These are phyloP conservation scores for Blastobotrys elegans DNA, from an alignment of 1,139 yeast genomes.

Conservation along the genomic window DNA sequence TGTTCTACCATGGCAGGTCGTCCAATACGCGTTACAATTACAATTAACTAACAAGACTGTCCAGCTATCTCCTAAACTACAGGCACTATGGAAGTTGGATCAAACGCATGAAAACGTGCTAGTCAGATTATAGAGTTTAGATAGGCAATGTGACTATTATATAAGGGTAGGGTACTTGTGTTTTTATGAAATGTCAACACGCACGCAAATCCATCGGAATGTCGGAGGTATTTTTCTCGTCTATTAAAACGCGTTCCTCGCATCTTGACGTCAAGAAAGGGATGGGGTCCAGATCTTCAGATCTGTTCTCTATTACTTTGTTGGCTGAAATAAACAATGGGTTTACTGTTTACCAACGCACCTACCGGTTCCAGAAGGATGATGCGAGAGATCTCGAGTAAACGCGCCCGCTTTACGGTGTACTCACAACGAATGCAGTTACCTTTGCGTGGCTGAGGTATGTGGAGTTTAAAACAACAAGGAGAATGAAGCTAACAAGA, in stretches of 20 bases:
- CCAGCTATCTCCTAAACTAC: not conserved
- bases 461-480: too few species aligned
- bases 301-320: too few species aligned
- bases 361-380: too few species aligned
- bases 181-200: not conserved
- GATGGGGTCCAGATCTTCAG: too few species aligned
- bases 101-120: constrained; percentile 15
- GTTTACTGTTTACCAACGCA: too few species aligned
- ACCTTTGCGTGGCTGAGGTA: too few species aligned
- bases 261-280: too few species aligned
- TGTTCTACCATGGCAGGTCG: constrained; percentile 38
- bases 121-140: not conserved
- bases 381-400: too few species aligned
- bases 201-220: not conserved
- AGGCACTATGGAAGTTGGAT: constrained; percentile 21
- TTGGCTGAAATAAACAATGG: too few species aligned
- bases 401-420: too few species aligned
- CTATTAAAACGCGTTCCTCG: not conserved
- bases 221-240: not conserved
- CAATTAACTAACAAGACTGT: constrained; percentile 13
- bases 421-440: too few species aligned
- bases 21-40: constrained; percentile 26
- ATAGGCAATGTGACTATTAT: not conserved
- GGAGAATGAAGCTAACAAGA: too few species aligned
- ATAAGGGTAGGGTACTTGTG: not conserved